Conservation (phyloP, 352 stramenopile genomes). For the Peronospora belbahrii region DNA sequence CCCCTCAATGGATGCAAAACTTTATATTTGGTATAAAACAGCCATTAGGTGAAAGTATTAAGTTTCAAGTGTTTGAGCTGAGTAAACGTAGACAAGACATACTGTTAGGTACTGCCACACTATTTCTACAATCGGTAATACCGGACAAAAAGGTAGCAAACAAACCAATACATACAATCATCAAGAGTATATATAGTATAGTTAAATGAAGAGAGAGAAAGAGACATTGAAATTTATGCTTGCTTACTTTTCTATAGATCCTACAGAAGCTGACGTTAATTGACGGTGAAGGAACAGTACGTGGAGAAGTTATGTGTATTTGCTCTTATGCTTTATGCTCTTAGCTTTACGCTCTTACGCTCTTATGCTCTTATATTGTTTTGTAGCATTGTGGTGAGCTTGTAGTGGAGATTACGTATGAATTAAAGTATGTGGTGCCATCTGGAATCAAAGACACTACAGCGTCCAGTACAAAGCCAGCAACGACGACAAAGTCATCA, state of each 20-base stretch:
- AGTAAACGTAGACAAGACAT: conserved; percentile 34
- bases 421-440: conserved; percentile 32
- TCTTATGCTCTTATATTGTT: no score
- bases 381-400: conserved; percentile 30
- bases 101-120: conserved; percentile 29
- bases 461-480: conserved; percentile 3
- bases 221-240: conserved; percentile 2
- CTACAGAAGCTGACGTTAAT: conserved; percentile 23
- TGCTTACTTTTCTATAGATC: conserved; percentile 16
- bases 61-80: conserved; percentile 48
- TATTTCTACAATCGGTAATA: conserved; percentile 31
- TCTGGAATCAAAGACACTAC: conserved; percentile 2
- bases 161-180: background rate
- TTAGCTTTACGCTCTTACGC: no score
- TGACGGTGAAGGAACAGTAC: conserved; percentile 12
- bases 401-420: conserved; percentile 35
- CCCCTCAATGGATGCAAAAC: conserved; percentile 43
- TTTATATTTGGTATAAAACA: conserved; percentile 51
- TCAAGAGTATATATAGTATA: no score
- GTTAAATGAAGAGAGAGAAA: background rate
- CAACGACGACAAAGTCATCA: conserved; percentile 3
- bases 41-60: conserved; percentile 32
- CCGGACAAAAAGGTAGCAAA: conserved; percentile 27
- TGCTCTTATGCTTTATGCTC: no score
- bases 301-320: no score